phyloP scores from a whole-genome alignment of 352 stramenopile genomes.

The Pythium brassicae region DNA sequence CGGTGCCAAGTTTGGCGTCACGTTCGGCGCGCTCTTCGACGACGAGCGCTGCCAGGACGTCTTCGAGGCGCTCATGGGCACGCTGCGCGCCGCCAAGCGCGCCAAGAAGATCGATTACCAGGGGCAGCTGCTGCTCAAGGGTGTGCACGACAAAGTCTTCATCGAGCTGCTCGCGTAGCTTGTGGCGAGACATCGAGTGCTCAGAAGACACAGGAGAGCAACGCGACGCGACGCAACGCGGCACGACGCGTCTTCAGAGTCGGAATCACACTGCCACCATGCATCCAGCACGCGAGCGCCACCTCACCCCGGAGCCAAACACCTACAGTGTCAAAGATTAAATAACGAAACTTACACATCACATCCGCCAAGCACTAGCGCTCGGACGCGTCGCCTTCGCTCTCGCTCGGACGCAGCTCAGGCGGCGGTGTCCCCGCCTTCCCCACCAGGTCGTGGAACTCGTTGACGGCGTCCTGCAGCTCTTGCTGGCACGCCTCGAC shows the following conservation, averaged over 20 bases:
- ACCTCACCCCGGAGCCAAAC: too few species aligned
- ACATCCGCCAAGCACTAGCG: not conserved
- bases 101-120: conserved; percentile 75
- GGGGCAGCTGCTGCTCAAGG: conserved; percentile 81
- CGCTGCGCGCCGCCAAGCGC: conserved; percentile 72
- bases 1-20: conserved; percentile 47
- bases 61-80: conserved; percentile 81
- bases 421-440: not conserved
- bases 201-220: too few species aligned
- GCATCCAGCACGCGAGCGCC: too few species aligned
- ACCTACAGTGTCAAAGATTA: too few species aligned
- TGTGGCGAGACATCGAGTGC: too few species aligned
- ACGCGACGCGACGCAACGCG: too few species aligned
- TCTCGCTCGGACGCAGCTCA: too few species aligned
- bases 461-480: conserved; percentile 42
- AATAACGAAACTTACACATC: too few species aligned
- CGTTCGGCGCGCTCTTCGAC: conserved; percentile 79
- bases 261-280: too few species aligned
- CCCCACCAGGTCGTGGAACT: conserved; percentile 51
- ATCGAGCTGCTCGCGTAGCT: conserved; percentile 53
- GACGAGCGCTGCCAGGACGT: conserved; percentile 77
- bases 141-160: conserved; percentile 71
- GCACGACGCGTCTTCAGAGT: too few species aligned
- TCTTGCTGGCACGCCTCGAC: conserved; percentile 61
- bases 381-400: not conserved